Base-by-base conservation (phyloP, 345 rosid genomes). In the Aurinia saxatilis region DNA sequence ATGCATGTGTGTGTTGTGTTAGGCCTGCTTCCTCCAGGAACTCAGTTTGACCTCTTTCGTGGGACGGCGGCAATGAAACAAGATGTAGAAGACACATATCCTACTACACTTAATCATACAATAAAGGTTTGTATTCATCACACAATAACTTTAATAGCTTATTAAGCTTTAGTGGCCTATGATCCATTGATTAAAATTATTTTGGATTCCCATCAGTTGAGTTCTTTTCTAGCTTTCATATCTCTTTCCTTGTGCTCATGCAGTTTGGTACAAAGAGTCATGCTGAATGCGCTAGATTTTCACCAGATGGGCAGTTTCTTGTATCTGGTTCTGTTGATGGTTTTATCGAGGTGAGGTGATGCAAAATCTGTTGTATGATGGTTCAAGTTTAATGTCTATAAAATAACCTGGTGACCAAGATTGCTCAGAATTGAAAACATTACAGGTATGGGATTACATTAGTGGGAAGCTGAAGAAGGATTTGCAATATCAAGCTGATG, bases 31-130 rank as follows among this genome's bases (percentile, higher is more conserved):
- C 99, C 97, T 74, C 95, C 95, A 4, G 99, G 99, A 73, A 86
- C 99, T 40, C 97, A 95, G 75, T 95, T 90, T 78, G 96, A 90
- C 76, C 79, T 93, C 67, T 93, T 88, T 73, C 82, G 97, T 71
- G 99, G 95, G 66, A 88, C 96, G 36, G 91, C 99, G 75, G 96
- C 95, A 50, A 95, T 90, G 96, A 95, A 86, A 74, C 95, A 95
- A 74, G 97, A 95, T 74, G 86, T 90, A 23, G 99, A 93, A 37
- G 97, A 90, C 64, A 86, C 85, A 76, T 82, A 86, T 67, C 95
- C 97, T 44, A 86, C 89, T 38, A 71, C 78, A 53, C 85, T 84
- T 68, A 66, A 80, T 33, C 99, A 88, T 77, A 86, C 91, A 50
- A 88, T 90, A 37, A 95, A 83, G 86, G 99, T 88, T 44, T 70